Base-by-base conservation (phyloP, 2,329 filamentous ascomycete species). In the Lecanicillium sp. region DNA sequence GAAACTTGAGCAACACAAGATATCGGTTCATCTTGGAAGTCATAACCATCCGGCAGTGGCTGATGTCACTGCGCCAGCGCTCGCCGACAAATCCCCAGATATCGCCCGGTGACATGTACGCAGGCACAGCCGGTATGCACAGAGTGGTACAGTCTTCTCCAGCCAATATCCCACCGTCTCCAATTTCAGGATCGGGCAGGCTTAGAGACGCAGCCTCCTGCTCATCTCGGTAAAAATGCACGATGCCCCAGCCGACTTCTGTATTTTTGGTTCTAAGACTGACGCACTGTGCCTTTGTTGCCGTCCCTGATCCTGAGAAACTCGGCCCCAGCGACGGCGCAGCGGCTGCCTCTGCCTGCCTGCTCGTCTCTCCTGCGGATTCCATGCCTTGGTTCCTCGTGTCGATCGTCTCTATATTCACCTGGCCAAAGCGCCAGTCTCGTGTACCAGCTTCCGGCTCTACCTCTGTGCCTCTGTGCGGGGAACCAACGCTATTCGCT, bases 1-100 rank as follows among this genome's bases (percentile, higher is more conserved):
- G 75, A 56, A 96, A 95, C 63, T 95, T 95, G 75, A 98, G 84
- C 44, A 98, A 69, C 18, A 94, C 90, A 70, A 98, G 84, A 64
- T 96, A 96, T 45, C 89, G 78, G 59, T 94, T 95, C 58, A 87
- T 81, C 46, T 81, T 75, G 38, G 83, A 84, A 2, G 92, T 96
- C 69, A 88, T 81, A 40, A 98, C 85, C 77, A 98, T 87, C 38
- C 92, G 74, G 56, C 95, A 95, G 64, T 98, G 92, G 51, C 83
- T 92, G 42, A 98, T 86, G 43, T 89, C 76, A 42, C 84, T 78
- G 56, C 85, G 77, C 58, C 90, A 95, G 54, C 80, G 79, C 56
- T 95, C 85, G 4, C 92, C 92, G 5, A 96, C 77, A 51, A 94
- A 96, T 0, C 87, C 89, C 46, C 96, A 64, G 43, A 98, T 86